phyloP scores from a whole-genome alignment of 495 filamentous ascomycete species.

The Aspergillus sclerotioniger region DNA sequence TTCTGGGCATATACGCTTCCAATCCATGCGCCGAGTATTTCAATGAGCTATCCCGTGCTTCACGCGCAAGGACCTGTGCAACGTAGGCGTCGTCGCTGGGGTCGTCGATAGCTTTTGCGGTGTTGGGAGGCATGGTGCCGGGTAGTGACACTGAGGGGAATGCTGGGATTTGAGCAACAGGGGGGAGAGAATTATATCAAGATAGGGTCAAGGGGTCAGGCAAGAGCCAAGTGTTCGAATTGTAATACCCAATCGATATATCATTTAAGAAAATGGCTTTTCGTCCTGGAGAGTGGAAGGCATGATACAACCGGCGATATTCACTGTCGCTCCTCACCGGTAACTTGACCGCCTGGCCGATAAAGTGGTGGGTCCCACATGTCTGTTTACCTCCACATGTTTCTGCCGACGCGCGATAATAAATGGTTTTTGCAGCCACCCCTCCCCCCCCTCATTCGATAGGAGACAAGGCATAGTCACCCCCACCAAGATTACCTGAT shows the following conservation, averaged over 20 bases:
- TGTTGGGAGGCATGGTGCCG: slow-evolving; percentile 20
- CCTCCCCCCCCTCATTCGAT: background rate
- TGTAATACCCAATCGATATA: background rate
- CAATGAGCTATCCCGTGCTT: slow-evolving; percentile 66
- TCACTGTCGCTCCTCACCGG: background rate
- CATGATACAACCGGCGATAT: background rate
- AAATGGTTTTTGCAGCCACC: background rate
- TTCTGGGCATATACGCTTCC: slow-evolving; percentile 64
- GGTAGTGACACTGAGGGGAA: background rate
- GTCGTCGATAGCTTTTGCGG: slow-evolving; percentile 26
- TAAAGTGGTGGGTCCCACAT: slow-evolving; percentile 10
- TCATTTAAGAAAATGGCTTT: background rate
- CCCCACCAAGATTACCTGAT: background rate
- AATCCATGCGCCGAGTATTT: slow-evolving; percentile 73
- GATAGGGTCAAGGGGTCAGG: background rate
- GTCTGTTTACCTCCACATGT: slow-evolving; percentile 26
- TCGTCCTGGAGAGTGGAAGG: background rate
- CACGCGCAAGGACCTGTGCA: slow-evolving; percentile 67
- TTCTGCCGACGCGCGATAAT: slow-evolving; percentile 15
- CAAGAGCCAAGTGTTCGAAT: background rate
- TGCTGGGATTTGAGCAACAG: background rate
- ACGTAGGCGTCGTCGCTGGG: slow-evolving; percentile 69
- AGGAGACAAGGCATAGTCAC: background rate
- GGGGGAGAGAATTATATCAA: background rate
- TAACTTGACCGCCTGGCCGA: slow-evolving; percentile 23